These are phyloP conservation scores for Vaccinium myrtillus DNA, from an alignment of 148 eudicot genomes.

Conservation along the genomic window DNA sequence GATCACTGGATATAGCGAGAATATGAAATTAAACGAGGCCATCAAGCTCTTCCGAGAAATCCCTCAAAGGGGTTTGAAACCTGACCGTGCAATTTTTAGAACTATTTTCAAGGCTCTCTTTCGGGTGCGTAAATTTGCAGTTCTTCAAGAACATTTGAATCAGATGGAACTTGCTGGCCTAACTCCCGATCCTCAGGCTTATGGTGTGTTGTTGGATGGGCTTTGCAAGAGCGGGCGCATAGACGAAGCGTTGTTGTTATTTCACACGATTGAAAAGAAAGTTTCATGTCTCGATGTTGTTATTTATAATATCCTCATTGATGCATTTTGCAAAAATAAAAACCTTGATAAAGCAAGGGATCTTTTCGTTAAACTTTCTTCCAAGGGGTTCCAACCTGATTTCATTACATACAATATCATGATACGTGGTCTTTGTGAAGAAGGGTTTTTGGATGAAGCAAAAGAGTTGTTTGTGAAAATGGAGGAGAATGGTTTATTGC, in stretches of 20 bases:
- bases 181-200: background rate
- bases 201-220: conserved; percentile 1
- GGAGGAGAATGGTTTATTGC: conserved; percentile 15
- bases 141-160: too few species aligned
- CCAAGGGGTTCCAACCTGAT: conserved; percentile 1
- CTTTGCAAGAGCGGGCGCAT: background rate
- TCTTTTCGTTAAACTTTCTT: too few species aligned
- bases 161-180: too few species aligned
- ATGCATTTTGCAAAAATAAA: conserved; percentile 2
- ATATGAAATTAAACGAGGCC: conserved; percentile 10
- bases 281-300: background rate
- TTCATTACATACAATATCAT: background rate
- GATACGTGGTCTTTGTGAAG: background rate
- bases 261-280: background rate
- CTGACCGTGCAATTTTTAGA: too few species aligned
- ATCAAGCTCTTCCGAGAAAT: background rate
- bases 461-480: conserved; percentile 10
- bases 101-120: too few species aligned
- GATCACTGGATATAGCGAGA: conserved; percentile 15
- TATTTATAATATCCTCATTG: conserved; percentile 5
- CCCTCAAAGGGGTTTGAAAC: conserved; percentile 11
- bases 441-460: conserved; percentile 13
- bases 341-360: background rate
- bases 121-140: too few species aligned
- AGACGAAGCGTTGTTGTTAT: background rate